A percentile compares a stretch with the other conserved stretches of the same genome.
phyloP scores from a whole-genome alignment of 202 grass and related monocot species.

The Alloteropsis angusta region DNA sequence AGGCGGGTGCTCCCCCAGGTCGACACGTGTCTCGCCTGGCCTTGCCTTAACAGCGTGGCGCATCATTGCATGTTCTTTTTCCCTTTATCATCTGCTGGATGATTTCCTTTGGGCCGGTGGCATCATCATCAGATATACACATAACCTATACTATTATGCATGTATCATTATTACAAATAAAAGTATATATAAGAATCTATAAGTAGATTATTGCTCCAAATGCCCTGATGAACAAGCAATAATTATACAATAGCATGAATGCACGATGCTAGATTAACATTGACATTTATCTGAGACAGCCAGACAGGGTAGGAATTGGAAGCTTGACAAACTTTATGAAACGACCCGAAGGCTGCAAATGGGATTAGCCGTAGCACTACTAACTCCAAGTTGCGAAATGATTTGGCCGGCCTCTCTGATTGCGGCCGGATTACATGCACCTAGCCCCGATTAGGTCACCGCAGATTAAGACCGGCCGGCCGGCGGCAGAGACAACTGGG shows the following conservation, averaged over 20 bases:
- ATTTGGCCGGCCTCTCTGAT: background rate
- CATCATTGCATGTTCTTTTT: constrained; percentile 14
- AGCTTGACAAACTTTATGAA: background rate
- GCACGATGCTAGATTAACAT: background rate
- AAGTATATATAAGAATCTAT: background rate
- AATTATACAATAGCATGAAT: background rate
- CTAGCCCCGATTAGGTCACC: constrained; percentile 27
- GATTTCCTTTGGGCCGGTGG: background rate
- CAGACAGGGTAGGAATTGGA: too few species aligned
- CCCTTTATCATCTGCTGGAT: background rate
- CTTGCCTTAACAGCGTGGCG: background rate
- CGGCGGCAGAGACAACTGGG: background rate
- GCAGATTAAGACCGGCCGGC: constrained; percentile 38
- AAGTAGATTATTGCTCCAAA: background rate
- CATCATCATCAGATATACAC: background rate
- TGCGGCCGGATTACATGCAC: constrained; percentile 10
- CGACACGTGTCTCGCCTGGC: constrained; percentile 15
- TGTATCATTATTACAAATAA: background rate
- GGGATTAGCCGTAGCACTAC: background rate
- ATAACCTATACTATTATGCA: too few species aligned
- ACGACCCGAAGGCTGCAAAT: background rate
- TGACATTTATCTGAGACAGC: background rate
- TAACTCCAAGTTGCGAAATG: background rate
- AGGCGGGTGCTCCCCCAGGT: background rate
- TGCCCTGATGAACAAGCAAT: background rate